Percentiles rank a stretch among this genome's conserved stretches.
These are phyloP conservation scores for Ogataea angusta DNA, from an alignment of 805 yeast species.

Conservation along the genomic window DNA sequence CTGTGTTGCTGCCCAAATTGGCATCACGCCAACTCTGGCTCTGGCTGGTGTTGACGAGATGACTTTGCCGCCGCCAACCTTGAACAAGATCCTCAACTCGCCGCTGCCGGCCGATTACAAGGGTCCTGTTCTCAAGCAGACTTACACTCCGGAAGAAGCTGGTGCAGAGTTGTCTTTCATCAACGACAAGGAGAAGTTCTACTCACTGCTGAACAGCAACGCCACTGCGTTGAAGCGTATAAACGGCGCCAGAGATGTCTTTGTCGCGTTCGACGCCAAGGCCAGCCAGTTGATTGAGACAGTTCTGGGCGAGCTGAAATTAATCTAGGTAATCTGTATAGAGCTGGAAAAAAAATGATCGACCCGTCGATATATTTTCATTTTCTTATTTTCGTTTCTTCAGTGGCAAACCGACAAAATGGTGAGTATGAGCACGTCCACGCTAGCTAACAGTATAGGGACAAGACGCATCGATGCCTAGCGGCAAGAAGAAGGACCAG, in stretches of 20 bases:
- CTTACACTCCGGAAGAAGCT: constrained; percentile 22
- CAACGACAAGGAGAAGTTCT: constrained; percentile 20
- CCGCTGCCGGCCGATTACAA: constrained; percentile 28
- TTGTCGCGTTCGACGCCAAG: constrained; percentile 17
- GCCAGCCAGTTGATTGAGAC: constrained; percentile 15
- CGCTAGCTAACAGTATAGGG: constrained; percentile 24
- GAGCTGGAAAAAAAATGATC: neutral
- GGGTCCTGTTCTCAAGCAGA: constrained; percentile 18
- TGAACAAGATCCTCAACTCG: constrained; percentile 25
- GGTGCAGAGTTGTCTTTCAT: constrained; percentile 23
- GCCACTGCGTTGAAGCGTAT: constrained; percentile 21
- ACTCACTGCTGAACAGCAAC: constrained; percentile 13
- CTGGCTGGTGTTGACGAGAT: constrained; percentile 36
- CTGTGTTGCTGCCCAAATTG: constrained; percentile 36
- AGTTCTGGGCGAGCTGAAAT: constrained; percentile 14
- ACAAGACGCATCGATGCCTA: constrained; percentile 35
- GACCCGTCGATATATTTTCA: constrained; percentile 5
- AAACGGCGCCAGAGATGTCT: constrained; percentile 19
- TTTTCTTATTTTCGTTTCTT: constrained; percentile 3
- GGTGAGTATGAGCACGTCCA: constrained; percentile 10
- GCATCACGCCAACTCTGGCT: constrained; percentile 26
- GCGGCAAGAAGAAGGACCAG: constrained; percentile 33
- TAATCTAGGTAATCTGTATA: constrained; percentile 2
- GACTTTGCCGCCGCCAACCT: constrained; percentile 32
- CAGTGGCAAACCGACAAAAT: constrained; percentile 15